Evolutionary conservation across 169 alveolate species (phyloP).

Genomic region (Babesia caballi): DNA sequence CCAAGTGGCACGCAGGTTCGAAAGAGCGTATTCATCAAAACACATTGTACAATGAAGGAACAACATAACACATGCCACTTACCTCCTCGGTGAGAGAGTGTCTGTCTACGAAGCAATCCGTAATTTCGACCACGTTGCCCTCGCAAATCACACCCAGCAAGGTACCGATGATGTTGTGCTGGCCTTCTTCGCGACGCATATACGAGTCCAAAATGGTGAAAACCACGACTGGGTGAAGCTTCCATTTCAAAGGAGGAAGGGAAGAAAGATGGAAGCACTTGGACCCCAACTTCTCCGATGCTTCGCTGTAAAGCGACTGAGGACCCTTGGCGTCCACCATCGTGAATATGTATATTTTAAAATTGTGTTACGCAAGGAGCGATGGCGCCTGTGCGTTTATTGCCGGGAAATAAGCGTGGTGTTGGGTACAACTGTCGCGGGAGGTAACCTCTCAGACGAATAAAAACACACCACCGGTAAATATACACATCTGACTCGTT

Average conservation of each 20-base stretch:
- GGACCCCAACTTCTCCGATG: slow-evolving; percentile 50
- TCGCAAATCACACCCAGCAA: slow-evolving; percentile 84
- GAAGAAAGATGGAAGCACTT: slow-evolving; percentile 77
- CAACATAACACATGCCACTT: neutral
- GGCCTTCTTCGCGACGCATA: slow-evolving; percentile 86
- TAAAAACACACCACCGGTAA: neutral
- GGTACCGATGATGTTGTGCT: slow-evolving; percentile 87
- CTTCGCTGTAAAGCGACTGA: slow-evolving; percentile 8
- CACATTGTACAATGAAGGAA: too few species aligned
- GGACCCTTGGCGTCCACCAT: slow-evolving; percentile 40
- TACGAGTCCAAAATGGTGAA: slow-evolving; percentile 88
- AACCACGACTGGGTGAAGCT: slow-evolving; percentile 86
- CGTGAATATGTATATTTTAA: neutral
- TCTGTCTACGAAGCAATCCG: slow-evolving; percentile 90
- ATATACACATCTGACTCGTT: too few species aligned
- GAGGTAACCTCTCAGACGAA: neutral
- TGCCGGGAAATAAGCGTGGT: neutral
- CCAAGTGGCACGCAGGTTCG: too few species aligned
- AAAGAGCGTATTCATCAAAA: neutral
- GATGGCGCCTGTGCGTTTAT: neutral
- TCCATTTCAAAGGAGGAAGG: slow-evolving; percentile 77
- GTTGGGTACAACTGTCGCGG: slow-evolving; percentile 23
- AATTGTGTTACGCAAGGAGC: neutral
- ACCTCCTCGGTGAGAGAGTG: slow-evolving; percentile 88
- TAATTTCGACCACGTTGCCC: slow-evolving; percentile 83